A percentile compares a stretch with the other conserved stretches of the same genome.
phyloP scores from a whole-genome alignment of 225 moss, liverwort and hornwort species.

The Lunularia cruciata region DNA sequence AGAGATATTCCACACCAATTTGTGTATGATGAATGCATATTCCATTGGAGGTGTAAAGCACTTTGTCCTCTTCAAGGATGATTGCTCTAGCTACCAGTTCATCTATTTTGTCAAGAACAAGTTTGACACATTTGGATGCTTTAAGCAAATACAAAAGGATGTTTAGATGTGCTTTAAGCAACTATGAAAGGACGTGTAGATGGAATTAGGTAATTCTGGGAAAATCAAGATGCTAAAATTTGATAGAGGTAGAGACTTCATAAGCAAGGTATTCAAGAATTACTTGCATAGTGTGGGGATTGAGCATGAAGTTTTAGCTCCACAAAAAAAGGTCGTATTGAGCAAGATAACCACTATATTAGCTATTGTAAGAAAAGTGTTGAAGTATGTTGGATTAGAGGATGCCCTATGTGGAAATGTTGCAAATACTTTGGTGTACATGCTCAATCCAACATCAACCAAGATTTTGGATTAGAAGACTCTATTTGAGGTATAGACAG shows the following conservation, averaged over 20 bases:
- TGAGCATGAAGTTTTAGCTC: conserved; percentile 5
- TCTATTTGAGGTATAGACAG: conserved; percentile 10
- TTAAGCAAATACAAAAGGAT: background rate
- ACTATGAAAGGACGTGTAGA: background rate
- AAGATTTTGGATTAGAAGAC: background rate
- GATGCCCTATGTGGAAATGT: background rate
- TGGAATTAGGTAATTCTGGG: background rate
- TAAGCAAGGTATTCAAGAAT: background rate
- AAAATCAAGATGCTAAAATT: background rate
- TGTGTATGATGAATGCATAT: conserved; percentile 5
- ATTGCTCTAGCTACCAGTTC: too few relatives aligned
- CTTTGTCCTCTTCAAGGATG: conserved; percentile 4
- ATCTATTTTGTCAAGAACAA: too few relatives aligned
- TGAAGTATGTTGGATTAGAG: background rate
- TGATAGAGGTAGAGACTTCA: conserved; percentile 16
- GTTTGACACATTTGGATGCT: conserved; percentile 7
- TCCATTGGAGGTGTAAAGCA: conserved; percentile 8
- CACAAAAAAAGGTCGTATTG: conserved; percentile 2
- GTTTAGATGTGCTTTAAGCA: too few relatives aligned
- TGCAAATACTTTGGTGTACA: conserved; percentile 3
- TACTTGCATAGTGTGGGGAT: background rate
- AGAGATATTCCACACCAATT: conserved; percentile 11
- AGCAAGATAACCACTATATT: conserved; percentile 3
- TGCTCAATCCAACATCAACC: conserved; percentile 1
- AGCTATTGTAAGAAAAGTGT: background rate